Evolutionary conservation across 2,329 filamentous ascomycete genomes (phyloP).

Genomic region (Cercospora zeina): DNA sequence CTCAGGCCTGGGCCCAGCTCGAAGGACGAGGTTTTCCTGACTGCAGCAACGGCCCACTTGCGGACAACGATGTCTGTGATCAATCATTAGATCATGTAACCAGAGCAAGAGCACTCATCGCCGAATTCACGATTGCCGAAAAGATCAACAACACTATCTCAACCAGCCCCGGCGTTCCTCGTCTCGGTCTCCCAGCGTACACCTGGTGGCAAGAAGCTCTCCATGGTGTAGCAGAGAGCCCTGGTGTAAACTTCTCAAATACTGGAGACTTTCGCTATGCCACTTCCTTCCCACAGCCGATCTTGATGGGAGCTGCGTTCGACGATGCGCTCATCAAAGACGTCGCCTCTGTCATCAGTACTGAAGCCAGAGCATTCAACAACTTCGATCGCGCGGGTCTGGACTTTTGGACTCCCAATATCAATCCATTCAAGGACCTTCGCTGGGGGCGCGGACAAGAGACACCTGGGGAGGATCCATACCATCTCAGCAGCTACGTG

Average conservation of each 20-base stretch:
- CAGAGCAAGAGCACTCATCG: conserved; percentile 51
- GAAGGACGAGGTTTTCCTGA: conserved; percentile 48
- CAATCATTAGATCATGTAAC: conserved; percentile 38
- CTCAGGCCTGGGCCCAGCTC: conserved; percentile 16
- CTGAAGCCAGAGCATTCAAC: conserved; percentile 65
- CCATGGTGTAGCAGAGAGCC: conserved; percentile 59
- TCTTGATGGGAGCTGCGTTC: conserved; percentile 63
- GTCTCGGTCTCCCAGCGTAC: conserved; percentile 60
- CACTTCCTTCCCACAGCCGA: conserved; percentile 66
- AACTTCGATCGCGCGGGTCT: conserved; percentile 59
- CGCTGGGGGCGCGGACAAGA: conserved; percentile 39
- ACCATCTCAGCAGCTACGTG: conserved; percentile 40
- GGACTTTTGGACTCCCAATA: conserved; percentile 67
- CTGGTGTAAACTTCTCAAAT: conserved; percentile 57
- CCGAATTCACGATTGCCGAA: conserved; percentile 53
- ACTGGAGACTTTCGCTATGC: conserved; percentile 59
- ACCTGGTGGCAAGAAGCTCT: conserved; percentile 64
- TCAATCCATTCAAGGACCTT: conserved; percentile 61
- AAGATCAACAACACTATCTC: conserved; percentile 58
- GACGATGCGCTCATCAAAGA: conserved; percentile 61
- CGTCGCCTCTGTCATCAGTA: conserved; percentile 58
- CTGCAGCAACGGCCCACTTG: conserved; percentile 54
- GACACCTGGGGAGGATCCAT: conserved; percentile 48
- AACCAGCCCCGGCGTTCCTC: conserved; percentile 53
- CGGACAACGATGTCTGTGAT: conserved; percentile 55